Evolutionary conservation across 208 protist genomes (phyloP), one percentile per base, ranked within the genome.

Genomic region (Trypanosoma vivax): DNA sequence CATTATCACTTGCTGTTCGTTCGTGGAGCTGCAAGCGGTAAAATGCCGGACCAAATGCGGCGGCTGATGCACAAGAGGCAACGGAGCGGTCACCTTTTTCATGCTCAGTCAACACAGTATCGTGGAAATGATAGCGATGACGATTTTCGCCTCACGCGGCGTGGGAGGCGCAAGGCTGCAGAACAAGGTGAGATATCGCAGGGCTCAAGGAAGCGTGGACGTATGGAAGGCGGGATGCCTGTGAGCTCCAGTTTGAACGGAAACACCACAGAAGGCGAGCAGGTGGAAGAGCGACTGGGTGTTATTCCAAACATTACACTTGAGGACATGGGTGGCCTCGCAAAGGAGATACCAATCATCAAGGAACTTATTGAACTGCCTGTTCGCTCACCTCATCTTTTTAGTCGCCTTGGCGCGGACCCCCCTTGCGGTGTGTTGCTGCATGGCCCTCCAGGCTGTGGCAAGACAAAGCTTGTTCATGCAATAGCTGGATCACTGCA

Each of bases 381-480:
- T 24, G 83, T 99, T 29, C 74, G 73, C 11, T 90, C 96, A 70
- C 94, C 96, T 6, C 89, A 98, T 60, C 76, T 98, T 33, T 99
- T 96, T 67, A 83, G 58, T 55, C 85, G 90, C 23, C 79, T 99
- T 13, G 97, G 97, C 2, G 85, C 97, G 0, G 89, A 97, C 58
- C 96, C 96, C 9, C 91, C 96, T 19, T 88, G 92, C 30, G 97
- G 97, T 35, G 83, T 99, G 7, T 76, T 99, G 14, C 77, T 99
- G 11, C 94, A 98, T 78, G 97, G 97, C 9, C 96, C 96, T 5
- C 97, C 97, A 0, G 97, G 97, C 16, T 92, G 82, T 34, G 95
- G 97, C 30, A 98, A 97, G 71, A 97, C 97, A 18, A 81, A 96
- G 69, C 81, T 98, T 2, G 95, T 97, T 1, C 79, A 96, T 65